These are phyloP conservation scores for Arabidopsis suecica DNA, from an alignment of 345 rosid genomes.

Conservation along the genomic window DNA sequence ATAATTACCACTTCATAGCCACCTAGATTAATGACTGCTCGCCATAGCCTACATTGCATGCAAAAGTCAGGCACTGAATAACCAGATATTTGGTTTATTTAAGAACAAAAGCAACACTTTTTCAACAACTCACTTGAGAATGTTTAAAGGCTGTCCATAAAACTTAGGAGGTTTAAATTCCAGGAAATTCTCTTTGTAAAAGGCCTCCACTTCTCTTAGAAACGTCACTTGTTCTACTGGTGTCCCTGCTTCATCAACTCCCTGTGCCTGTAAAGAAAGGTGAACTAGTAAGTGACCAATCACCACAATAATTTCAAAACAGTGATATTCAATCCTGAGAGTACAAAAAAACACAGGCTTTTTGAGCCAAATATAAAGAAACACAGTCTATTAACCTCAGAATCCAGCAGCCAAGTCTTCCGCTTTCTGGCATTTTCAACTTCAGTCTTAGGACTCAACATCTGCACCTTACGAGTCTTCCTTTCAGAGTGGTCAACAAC, in stretches of 20 bases:
- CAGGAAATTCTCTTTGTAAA: constrained; percentile 58
- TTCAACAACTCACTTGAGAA: constrained; percentile 65
- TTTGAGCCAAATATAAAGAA: no score
- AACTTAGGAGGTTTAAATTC: constrained; percentile 85
- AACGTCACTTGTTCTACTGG: constrained; percentile 68
- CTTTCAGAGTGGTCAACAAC: constrained; percentile 35
- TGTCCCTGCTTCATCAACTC: constrained; percentile 64
- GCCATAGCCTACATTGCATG: constrained; percentile 69
- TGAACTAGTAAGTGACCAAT: constrained; percentile 16
- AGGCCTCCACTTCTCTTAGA: constrained; percentile 72
- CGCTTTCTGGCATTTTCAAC: constrained; percentile 48
- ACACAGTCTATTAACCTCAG: constrained; percentile 54
- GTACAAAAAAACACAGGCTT: background rate
- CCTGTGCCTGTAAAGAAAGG: constrained; percentile 57
- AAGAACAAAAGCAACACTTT: constrained; percentile 33
- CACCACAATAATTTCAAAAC: background rate
- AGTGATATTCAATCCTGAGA: constrained; percentile 1
- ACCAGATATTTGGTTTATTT: constrained; percentile 7
- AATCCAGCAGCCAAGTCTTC: constrained; percentile 66
- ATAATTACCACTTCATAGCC: constrained; percentile 86
- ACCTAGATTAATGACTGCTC: constrained; percentile 77
- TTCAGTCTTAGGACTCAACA: constrained; percentile 41
- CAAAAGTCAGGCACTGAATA: constrained; percentile 29
- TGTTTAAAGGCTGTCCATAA: constrained; percentile 75
- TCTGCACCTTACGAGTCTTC: constrained; percentile 36